These are phyloP conservation scores for Starmerella floricola DNA, from an alignment of 805 yeast species.

Conservation along the genomic window DNA sequence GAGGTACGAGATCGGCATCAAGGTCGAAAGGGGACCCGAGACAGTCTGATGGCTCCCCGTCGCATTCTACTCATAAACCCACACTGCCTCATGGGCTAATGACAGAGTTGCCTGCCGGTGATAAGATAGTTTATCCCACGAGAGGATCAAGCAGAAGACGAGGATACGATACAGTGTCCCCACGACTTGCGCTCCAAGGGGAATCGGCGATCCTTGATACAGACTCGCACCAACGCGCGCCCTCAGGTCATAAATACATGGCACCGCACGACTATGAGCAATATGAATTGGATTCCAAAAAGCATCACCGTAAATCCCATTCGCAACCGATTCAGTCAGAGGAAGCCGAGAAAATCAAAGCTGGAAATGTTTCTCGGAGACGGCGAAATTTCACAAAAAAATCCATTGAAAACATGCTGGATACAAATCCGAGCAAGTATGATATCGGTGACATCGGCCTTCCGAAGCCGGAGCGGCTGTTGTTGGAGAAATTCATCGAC, in stretches of 20 bases:
- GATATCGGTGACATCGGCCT: conserved; percentile 65
- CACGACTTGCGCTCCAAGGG: background rate
- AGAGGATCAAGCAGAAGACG: conserved; percentile 3
- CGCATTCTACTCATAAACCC: background rate
- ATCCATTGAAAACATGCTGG: conserved; percentile 23
- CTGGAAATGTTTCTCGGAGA: background rate
- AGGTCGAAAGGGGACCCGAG: background rate
- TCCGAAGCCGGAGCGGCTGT: conserved; percentile 61
- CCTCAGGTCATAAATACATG: background rate
- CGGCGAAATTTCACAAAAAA: conserved; percentile 19
- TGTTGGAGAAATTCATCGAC: conserved; percentile 76
- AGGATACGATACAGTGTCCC: background rate
- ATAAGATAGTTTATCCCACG: background rate
- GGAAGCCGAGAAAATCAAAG: background rate
- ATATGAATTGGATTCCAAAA: background rate
- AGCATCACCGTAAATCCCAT: background rate
- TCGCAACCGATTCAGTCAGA: background rate
- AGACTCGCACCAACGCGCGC: no score
- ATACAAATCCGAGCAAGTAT: conserved; percentile 22
- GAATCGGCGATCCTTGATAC: conserved; percentile 1
- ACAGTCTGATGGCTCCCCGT: background rate
- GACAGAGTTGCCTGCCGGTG: background rate
- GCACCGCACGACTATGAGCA: no score
- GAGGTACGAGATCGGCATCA: no score
- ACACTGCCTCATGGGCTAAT: background rate